phyloP scores from a whole-genome alignment of 179 eudicot species.

The Kewa caespitosa region DNA sequence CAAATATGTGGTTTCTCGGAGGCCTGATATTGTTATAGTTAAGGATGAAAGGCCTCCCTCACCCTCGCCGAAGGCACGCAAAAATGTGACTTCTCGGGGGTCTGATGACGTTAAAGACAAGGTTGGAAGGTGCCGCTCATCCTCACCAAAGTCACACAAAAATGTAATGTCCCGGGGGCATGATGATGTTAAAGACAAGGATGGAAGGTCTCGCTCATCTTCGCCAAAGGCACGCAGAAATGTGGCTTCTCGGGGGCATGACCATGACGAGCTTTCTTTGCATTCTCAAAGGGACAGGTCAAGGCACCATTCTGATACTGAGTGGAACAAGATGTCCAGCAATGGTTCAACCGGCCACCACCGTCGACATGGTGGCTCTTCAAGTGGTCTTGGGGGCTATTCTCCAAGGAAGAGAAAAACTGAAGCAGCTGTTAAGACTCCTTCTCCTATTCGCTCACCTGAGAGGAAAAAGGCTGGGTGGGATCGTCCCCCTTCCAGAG shows the following conservation, averaged over 20 bases:
- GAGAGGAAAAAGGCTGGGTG: slow-evolving; percentile 70
- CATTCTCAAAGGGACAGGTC: slow-evolving; percentile 60
- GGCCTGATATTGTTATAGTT: slow-evolving; percentile 40
- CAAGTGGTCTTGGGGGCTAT: slow-evolving; percentile 93
- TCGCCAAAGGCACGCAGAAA: slow-evolving; percentile 47
- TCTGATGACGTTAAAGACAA: slow-evolving; percentile 50
- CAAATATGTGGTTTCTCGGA: no score
- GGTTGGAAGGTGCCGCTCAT: no score
- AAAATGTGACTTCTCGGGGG: slow-evolving; percentile 42
- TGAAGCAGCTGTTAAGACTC: slow-evolving; percentile 79
- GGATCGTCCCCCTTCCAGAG: slow-evolving; percentile 64
- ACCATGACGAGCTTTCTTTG: slow-evolving; percentile 39
- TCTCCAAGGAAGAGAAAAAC: slow-evolving; percentile 95
- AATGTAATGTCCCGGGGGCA: no score
- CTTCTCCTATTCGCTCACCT: slow-evolving; percentile 77
- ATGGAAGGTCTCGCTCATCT: no score
- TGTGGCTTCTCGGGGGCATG: slow-evolving; percentile 41
- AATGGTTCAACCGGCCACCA: slow-evolving; percentile 60
- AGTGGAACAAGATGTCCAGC: slow-evolving; percentile 45
- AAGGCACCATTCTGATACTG: slow-evolving; percentile 54
- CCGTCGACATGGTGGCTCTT: slow-evolving; percentile 48
- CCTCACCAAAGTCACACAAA: no score
- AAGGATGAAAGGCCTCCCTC: slow-evolving; percentile 57
- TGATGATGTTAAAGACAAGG: slow-evolving; percentile 44
- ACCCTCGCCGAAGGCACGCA: slow-evolving; percentile 57